A percentile compares a stretch with the other conserved stretches of the same genome.
Conservation (phyloP, 2,329 filamentous ascomycete genomes). For the Neospermospora avenae region DNA sequence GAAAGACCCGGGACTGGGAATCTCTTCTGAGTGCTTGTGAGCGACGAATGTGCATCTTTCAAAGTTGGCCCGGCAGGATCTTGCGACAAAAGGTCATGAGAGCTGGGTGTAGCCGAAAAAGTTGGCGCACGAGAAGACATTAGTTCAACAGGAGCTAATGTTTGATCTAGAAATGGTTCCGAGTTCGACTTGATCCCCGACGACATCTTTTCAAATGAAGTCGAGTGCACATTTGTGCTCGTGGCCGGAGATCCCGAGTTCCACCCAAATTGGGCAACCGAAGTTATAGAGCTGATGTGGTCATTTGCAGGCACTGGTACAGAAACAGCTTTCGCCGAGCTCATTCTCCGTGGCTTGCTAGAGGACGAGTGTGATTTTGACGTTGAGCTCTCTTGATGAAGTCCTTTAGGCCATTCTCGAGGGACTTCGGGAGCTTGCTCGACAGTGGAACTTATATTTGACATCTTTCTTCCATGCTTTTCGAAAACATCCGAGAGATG, state of each 20-base stretch:
- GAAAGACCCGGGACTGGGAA: background rate
- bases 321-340: slow-evolving; percentile 20
- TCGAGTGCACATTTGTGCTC: background rate
- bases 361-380: slow-evolving; percentile 22
- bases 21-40: background rate
- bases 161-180: background rate
- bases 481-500: slow-evolving; percentile 40
- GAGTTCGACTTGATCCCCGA: background rate
- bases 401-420: slow-evolving; percentile 29
- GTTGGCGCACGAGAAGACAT: background rate
- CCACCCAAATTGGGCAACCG: slow-evolving; percentile 29
- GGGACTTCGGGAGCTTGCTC: slow-evolving; percentile 22
- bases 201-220: background rate
- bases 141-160: background rate
- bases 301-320: background rate
- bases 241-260: slow-evolving; percentile 6
- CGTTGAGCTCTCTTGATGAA: slow-evolving; percentile 19
- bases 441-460: slow-evolving; percentile 4
- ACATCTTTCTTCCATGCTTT: slow-evolving; percentile 21
- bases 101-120: background rate
- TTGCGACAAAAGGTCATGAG: background rate
- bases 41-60: background rate
- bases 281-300: slow-evolving; percentile 6
- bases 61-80: background rate
- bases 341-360: slow-evolving; percentile 20